These are phyloP conservation scores for Fusarium sp. DNA, from an alignment of 2,329 filamentous ascomycete species.

Conservation along the genomic window DNA sequence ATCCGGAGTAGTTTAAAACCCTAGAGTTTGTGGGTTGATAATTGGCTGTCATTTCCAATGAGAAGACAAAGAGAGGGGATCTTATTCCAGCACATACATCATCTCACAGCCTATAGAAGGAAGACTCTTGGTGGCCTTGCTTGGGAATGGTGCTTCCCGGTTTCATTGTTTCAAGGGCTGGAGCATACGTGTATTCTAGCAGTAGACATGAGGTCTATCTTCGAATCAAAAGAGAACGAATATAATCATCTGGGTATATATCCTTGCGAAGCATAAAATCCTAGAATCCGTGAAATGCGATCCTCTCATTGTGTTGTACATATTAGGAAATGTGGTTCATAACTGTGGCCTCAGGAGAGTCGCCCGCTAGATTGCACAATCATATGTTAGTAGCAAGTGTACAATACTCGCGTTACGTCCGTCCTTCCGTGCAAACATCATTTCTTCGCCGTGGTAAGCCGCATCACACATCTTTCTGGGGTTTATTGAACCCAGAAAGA, in stretches of 20 bases:
- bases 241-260: slow-evolving; percentile 22
- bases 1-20: neutral
- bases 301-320: neutral
- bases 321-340: neutral
- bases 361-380: neutral
- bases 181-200: slow-evolving; percentile 12
- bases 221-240: slow-evolving; percentile 15
- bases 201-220: slow-evolving; percentile 5
- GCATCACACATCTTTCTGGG: neutral
- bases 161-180: slow-evolving; percentile 17
- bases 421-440: slow-evolving; percentile 19
- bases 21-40: neutral
- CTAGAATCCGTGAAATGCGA: neutral
- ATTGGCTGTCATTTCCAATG: neutral
- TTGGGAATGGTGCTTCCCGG: slow-evolving; percentile 12
- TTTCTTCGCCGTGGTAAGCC: neutral
- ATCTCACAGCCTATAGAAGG: slow-evolving; percentile 26
- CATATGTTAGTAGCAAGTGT: neutral
- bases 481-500: neutral
- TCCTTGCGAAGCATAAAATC: neutral
- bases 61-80: slow-evolving; percentile 1
- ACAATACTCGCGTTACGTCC: slow-evolving; percentile 2
- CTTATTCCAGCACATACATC: slow-evolving; percentile 17
- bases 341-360: neutral
- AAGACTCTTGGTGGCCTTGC: slow-evolving; percentile 14